A percentile compares a stretch with the other conserved stretches of the same genome.
Evolutionary conservation across 805 yeast genomes (phyloP).

Genomic region (Debaryomyces maramus): DNA sequence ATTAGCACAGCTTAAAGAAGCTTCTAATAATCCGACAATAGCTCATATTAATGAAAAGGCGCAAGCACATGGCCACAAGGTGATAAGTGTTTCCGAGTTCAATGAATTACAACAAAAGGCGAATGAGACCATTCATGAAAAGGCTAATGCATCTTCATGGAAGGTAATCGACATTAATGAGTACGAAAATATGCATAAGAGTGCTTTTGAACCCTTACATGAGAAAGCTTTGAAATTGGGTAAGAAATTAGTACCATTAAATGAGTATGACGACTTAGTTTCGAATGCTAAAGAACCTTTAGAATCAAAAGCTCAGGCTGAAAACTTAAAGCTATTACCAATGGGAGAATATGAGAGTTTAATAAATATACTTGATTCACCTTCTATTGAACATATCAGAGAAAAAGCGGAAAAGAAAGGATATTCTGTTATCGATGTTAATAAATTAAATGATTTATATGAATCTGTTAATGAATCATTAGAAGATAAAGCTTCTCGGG

Average conservation of each 20-base stretch:
- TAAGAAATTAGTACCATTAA: constrained; percentile 7
- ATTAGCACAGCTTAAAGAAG: constrained; percentile 10
- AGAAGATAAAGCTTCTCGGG: constrained; percentile 12
- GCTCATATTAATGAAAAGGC: constrained; percentile 24
- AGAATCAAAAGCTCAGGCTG: constrained; percentile 10
- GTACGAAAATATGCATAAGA: constrained; percentile 10
- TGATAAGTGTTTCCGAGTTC: constrained; percentile 1
- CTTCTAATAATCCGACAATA: constrained; percentile 22
- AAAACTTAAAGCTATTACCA: constrained; percentile 12
- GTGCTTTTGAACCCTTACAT: constrained; percentile 5
- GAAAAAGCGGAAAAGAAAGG: constrained; percentile 22
- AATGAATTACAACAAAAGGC: constrained; percentile 6
- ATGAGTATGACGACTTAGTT: constrained; percentile 13
- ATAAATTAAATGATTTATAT: constrained; percentile 4
- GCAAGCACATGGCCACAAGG: not conserved
- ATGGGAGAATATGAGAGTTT: constrained; percentile 21
- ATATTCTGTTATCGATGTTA: constrained; percentile 5
- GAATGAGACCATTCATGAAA: constrained; percentile 6
- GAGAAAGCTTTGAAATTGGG: constrained; percentile 5
- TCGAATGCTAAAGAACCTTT: constrained; percentile 9
- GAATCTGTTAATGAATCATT: constrained; percentile 14
- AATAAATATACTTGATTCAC: constrained; percentile 14
- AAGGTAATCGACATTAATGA: constrained; percentile 10
- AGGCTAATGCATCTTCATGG: constrained; percentile 2
- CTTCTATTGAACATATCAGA: constrained; percentile 20